Evolutionary conservation across 306 rosid species (phyloP), one percentile per base, ranked within the genome.

Genomic region (Vigna mungo): DNA sequence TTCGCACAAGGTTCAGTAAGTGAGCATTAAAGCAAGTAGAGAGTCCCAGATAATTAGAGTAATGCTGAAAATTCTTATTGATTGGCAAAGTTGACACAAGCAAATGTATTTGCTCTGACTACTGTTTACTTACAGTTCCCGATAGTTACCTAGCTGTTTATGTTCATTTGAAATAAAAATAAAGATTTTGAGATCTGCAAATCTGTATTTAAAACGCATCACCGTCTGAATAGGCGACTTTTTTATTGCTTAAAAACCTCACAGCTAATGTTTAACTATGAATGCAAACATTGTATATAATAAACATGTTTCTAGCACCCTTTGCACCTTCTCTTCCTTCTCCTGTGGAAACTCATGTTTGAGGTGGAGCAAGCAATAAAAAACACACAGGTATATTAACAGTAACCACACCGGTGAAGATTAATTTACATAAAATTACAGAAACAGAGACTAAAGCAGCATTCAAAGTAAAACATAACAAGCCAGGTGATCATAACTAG

Each of bases 361-460:
- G 15, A 15, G 36, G 39, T 47, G 70, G 41, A 59, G 37, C 9
- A 12, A 46, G 75, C 21, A 54, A 34, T 32, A 41, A 25, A 47
- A 61, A 34, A 73, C 4, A 30, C 76, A 48, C 37, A 71, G 13
- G 30, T 12, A 48, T 53, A 47, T 74, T 61, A 37, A 78, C 68
- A 14, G 54, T 32, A 72, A 4, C 70, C 56, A 76, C 67, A 71
- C 53, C 7, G 60, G 61, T 41, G 14, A 52, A 43, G 62, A 36
- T 67, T 64, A 64, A 41, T 78, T 74, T 81, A 65, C 86, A 85
- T 9, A 52, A 34, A 49, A 36, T 43, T 3, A 56, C 32, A 5
- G 34, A 60, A 55, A 62, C 9, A 66, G 47, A 68, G 60, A 3
- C 7, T 21, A 56, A 46, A 73, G 36, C 59, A 79, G 9, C 47